phyloP scores from a whole-genome alignment of 2,329 filamentous ascomycete genomes.

The Phoma sp. region DNA sequence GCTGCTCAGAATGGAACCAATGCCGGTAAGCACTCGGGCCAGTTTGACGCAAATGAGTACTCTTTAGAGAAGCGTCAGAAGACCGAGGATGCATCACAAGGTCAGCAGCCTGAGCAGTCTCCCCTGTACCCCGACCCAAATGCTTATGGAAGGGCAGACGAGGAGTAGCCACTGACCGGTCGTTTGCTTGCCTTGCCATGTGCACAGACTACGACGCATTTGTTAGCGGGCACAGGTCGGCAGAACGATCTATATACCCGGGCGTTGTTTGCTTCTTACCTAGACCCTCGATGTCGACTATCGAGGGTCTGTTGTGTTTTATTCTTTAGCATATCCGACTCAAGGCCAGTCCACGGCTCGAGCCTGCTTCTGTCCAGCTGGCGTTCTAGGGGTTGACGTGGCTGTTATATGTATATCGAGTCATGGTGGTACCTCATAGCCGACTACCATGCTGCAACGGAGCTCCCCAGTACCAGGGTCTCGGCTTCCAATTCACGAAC shows the following conservation, averaged over 20 bases:
- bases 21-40: slow-evolving; percentile 43
- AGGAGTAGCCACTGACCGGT: slow-evolving; percentile 22
- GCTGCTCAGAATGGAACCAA: slow-evolving; percentile 43
- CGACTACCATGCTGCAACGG: no score
- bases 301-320: no score
- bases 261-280: slow-evolving; percentile 5
- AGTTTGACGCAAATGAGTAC: slow-evolving; percentile 41
- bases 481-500: no score
- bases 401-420: no score
- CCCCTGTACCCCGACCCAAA: slow-evolving; percentile 32
- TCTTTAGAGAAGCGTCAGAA: slow-evolving; percentile 45
- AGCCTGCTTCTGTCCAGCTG: no score
- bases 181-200: slow-evolving; percentile 38
- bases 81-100: slow-evolving; percentile 40
- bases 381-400: no score
- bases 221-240: slow-evolving; percentile 24
- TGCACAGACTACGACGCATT: slow-evolving; percentile 29
- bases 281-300: no score
- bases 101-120: slow-evolving; percentile 37
- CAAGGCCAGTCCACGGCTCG: no score
- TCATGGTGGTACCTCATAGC: no score
- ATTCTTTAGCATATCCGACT: no score
- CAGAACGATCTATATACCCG: slow-evolving; percentile 17
- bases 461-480: no score
- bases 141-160: slow-evolving; percentile 43